Conservation (phyloP, 2,329 filamentous ascomycete species). For the Chrysosphaeria jannelii region DNA sequence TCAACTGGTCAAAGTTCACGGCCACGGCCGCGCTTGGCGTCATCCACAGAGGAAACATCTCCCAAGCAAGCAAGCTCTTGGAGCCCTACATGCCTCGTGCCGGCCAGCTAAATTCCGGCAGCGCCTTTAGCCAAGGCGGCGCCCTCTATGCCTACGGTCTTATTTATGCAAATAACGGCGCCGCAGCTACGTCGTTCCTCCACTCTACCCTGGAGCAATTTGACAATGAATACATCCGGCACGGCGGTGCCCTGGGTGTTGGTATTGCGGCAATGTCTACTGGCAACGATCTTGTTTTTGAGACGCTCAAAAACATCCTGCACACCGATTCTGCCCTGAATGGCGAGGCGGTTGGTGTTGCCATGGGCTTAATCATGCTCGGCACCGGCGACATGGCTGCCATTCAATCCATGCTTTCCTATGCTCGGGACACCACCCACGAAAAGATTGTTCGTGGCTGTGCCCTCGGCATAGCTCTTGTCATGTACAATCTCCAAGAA, state of each 20-base stretch:
- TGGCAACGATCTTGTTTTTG: slow-evolving; percentile 67
- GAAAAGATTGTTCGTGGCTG: slow-evolving; percentile 96
- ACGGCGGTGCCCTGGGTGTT: slow-evolving; percentile 79
- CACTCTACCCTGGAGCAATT: slow-evolving; percentile 44
- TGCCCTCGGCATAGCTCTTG: slow-evolving; percentile 85
- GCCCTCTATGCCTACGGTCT: slow-evolving; percentile 85
- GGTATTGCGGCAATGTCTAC: slow-evolving; percentile 96
- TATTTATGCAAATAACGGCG: slow-evolving; percentile 92
- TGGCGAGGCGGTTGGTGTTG: slow-evolving; percentile 78
- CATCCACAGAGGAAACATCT: slow-evolving; percentile 84
- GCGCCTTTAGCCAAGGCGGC: slow-evolving; percentile 84
- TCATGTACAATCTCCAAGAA: slow-evolving; percentile 94
- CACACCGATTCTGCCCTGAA: slow-evolving; percentile 90
- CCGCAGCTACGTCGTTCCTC: slow-evolving; percentile 59
- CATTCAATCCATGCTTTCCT: slow-evolving; percentile 87
- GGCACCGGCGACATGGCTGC: slow-evolving; percentile 89
- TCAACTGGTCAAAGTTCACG: slow-evolving; percentile 99
- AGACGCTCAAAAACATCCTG: slow-evolving; percentile 64
- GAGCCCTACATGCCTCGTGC: slow-evolving; percentile 78
- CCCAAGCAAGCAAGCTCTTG: slow-evolving; percentile 72
- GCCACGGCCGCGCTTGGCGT: slow-evolving; percentile 88
- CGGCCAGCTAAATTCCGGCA: slow-evolving; percentile 44
- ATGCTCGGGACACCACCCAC: slow-evolving; percentile 91
- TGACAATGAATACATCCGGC: slow-evolving; percentile 79
- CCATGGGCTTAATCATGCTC: slow-evolving; percentile 95